Evolutionary conservation across 192 early-diverging fungal genomes (phyloP), one percentile per base, ranked within the genome.

Genomic region (Mortierella hygrophila): DNA sequence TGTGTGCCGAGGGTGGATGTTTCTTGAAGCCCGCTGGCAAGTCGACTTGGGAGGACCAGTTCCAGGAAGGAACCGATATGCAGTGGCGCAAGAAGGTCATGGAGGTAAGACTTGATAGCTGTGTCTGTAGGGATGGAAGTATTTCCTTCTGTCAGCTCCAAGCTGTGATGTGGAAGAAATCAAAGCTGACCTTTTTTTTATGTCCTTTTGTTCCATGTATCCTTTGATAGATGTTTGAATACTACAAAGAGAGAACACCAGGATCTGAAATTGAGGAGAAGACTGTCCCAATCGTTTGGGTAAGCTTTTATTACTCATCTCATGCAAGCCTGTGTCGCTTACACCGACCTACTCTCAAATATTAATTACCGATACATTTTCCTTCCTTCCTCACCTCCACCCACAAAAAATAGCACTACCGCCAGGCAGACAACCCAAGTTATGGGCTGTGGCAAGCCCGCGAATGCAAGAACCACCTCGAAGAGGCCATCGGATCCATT

Each of bases 391-490:
- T 74, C 49, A 0, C 3, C 3, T 52, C 49, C 49, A 4, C 29
- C 57, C 4, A 6, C 23, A 63, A 32, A 46, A 32, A 26, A 20
- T 72, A 89, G 94, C 94, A 95, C 73, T 95, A 93, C 78, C 89
- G 90, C 37, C 76, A 81, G 20, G 92, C 92, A 0, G 94, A 95
- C 54, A 89, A 91, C 73, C 82, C 89, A 52, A 82, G 60, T 47
- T 95, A 94, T 77, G 93, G 92, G 46, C 60, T 91, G 44, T 96
- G 96, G 95, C 95, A 96, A 80, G 95, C 95, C 18, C 93, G 94
- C 35, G 96, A 97, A 82, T 96, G 95, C 82, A 93, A 94, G 72
- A 97, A 96, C 80, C 96, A 97, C 75, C 95, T 97, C 73, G 91
- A 94, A 80, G 92, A 94, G 40, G 85, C 94, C 8, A 88, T 97